phyloP scores from a whole-genome alignment of 768 basidiomycete species.

The Tricholoma hemisulphureum region DNA sequence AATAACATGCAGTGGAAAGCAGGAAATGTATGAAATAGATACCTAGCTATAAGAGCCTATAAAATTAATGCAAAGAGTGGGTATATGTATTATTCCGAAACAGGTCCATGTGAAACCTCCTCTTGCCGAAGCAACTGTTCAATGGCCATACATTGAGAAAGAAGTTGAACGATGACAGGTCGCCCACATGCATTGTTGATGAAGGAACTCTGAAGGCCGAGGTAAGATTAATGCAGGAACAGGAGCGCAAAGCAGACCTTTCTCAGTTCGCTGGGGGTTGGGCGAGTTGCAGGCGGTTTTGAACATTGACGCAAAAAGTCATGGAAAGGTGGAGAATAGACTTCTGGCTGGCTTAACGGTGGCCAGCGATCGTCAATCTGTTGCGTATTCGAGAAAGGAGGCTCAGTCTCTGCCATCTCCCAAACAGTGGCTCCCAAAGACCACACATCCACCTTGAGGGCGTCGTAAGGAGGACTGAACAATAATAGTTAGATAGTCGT shows the following conservation, averaged over 20 bases:
- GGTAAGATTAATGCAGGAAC: constrained; percentile 3
- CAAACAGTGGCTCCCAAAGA: constrained; percentile 81
- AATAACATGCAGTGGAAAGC: constrained; percentile 56
- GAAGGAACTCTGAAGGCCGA: constrained; percentile 50
- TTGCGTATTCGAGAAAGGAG: constrained; percentile 65
- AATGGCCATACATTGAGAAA: constrained; percentile 65
- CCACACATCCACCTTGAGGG: constrained; percentile 77
- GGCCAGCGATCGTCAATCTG: constrained; percentile 67
- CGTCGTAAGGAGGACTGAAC: constrained; percentile 64
- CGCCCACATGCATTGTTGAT: constrained; percentile 69
- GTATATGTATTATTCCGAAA: constrained; percentile 17
- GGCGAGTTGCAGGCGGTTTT: constrained; percentile 53
- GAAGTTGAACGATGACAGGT: constrained; percentile 61
- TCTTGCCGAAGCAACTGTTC: constrained; percentile 45
- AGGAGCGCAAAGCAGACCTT: constrained; percentile 44
- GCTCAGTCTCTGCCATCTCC: constrained; percentile 75
- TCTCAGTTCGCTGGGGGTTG: constrained; percentile 53
- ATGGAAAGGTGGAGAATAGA: constrained; percentile 67
- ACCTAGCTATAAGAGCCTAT: constrained; percentile 17
- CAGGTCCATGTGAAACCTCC: constrained; percentile 18
- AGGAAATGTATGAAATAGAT: constrained; percentile 15
- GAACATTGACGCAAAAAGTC: constrained; percentile 71
- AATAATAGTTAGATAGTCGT: constrained; percentile 8
- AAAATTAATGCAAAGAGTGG: constrained; percentile 17
- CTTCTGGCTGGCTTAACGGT: constrained; percentile 51